A percentile compares a stretch with the other conserved stretches of the same genome.
Evolutionary conservation across 192 early-diverging fungal genomes (phyloP).

Genomic region (Rhizophagus clarus): DNA sequence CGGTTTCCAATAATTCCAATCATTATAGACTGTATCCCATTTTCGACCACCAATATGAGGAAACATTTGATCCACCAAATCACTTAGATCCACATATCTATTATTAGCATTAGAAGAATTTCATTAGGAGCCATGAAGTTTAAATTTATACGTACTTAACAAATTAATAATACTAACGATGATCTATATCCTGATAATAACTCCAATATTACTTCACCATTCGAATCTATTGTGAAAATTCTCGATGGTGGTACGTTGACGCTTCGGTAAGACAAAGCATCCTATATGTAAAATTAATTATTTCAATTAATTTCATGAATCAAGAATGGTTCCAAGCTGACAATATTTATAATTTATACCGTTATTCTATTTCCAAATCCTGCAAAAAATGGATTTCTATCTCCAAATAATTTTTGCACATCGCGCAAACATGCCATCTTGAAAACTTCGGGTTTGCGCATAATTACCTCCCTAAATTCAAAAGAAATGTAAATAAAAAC

Average conservation of each 20-base stretch:
- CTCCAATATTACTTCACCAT: constrained; percentile 90
- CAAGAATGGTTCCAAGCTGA: not conserved
- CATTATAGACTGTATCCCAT: constrained; percentile 73
- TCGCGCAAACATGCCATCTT: constrained; percentile 95
- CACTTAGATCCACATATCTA: constrained; percentile 80
- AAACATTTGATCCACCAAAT: constrained; percentile 95
- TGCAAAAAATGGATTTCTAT: constrained; percentile 86
- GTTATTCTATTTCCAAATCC: constrained; percentile 98
- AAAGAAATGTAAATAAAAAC: not conserved
- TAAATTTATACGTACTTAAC: not conserved
- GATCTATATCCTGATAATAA: constrained; percentile 82
- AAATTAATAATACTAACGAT: constrained; percentile 54
- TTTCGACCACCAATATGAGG: constrained; percentile 57
- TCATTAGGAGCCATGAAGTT: not conserved
- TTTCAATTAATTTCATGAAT: not conserved
- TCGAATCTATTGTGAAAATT: constrained; percentile 95
- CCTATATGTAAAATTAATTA: constrained; percentile 43
- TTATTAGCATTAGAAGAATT: constrained; percentile 5
- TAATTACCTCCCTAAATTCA: constrained; percentile 79
- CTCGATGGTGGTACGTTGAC: constrained; percentile 91
- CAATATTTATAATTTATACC: constrained; percentile 27
- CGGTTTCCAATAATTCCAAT: constrained; percentile 82
- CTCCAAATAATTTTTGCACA: constrained; percentile 85
- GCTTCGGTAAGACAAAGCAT: constrained; percentile 91
- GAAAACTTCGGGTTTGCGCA: constrained; percentile 92